phyloP scores from a whole-genome alignment of 73 alveolate genomes.

The Paramecium biaurelia region DNA sequence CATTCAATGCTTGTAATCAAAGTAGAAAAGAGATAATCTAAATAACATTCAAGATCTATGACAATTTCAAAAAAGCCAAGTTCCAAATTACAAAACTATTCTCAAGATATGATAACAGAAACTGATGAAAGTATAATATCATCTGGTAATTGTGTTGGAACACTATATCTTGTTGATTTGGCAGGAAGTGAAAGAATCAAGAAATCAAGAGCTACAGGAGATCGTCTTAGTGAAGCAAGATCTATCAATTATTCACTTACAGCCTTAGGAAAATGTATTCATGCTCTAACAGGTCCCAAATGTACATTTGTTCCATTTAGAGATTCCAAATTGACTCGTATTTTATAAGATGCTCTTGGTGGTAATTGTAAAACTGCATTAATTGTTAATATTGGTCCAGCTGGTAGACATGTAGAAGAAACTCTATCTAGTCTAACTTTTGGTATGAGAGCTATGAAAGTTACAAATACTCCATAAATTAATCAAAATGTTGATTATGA shows the following conservation, averaged over 20 bases:
- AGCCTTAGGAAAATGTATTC: conserved; percentile 91
- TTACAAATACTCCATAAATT: conserved; percentile 81
- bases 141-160: conserved; percentile 57
- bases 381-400: conserved; percentile 95
- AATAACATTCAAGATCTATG: conserved; percentile 49
- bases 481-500: conserved; percentile 78
- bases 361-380: conserved; percentile 96
- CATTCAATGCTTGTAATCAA: conserved; percentile 91
- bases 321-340: conserved; percentile 87
- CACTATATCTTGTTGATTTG: conserved; percentile 89
- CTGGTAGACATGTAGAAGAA: conserved; percentile 89
- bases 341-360: conserved; percentile 91
- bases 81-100: neutral
- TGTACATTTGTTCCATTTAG: conserved; percentile 80
- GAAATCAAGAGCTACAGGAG: conserved; percentile 84
- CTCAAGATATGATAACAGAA: neutral
- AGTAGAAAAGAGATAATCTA: conserved; percentile 74
- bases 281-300: conserved; percentile 75
- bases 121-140: neutral
- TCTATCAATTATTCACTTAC: conserved; percentile 79
- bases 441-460: conserved; percentile 96
- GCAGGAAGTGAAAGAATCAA: conserved; percentile 98
- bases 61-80: conserved; percentile 64
- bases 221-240: conserved; percentile 89
- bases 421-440: conserved; percentile 83